Percentiles rank a stretch among this genome's conserved stretches.
Conservation (phyloP, 73 alveolate genomes). For the Paramecium tetraurelia region DNA sequence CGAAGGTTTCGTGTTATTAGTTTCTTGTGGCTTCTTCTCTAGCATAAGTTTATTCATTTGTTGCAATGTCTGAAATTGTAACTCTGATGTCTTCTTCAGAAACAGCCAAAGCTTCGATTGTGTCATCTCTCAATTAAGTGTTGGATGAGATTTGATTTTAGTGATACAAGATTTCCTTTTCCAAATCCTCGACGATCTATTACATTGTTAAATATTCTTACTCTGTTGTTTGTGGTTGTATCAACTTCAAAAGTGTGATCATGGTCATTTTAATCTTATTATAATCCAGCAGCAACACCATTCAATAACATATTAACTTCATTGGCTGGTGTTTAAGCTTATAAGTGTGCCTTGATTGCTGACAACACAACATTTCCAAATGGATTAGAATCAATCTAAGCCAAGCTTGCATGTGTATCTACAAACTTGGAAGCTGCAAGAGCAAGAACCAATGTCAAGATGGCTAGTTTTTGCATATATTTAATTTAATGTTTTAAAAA, state of each 20-base stretch:
- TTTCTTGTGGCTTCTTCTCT: conserved; percentile 50
- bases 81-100: conserved; percentile 47
- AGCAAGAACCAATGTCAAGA: conserved; percentile 52
- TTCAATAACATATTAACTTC: conserved; percentile 31
- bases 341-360: conserved; percentile 48
- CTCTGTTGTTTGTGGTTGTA: neutral
- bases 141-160: neutral
- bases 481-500: conserved; percentile 49
- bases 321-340: conserved; percentile 52
- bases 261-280: conserved; percentile 20
- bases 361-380: conserved; percentile 53
- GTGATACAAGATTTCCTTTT: conserved; percentile 22
- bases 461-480: conserved; percentile 40
- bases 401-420: conserved; percentile 41
- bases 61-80: conserved; percentile 15
- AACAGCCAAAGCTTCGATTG: conserved; percentile 17
- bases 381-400: conserved; percentile 51
- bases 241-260: conserved; percentile 11
- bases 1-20: conserved; percentile 25
- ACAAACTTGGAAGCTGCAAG: conserved; percentile 51
- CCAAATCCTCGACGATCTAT: conserved; percentile 8
- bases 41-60: conserved; percentile 20
- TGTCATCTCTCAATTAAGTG: conserved; percentile 47
- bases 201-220: neutral
- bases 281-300: conserved; percentile 44